Base-by-base conservation (phyloP, 306 rosid species). In the Arachis stenosperma region DNA sequence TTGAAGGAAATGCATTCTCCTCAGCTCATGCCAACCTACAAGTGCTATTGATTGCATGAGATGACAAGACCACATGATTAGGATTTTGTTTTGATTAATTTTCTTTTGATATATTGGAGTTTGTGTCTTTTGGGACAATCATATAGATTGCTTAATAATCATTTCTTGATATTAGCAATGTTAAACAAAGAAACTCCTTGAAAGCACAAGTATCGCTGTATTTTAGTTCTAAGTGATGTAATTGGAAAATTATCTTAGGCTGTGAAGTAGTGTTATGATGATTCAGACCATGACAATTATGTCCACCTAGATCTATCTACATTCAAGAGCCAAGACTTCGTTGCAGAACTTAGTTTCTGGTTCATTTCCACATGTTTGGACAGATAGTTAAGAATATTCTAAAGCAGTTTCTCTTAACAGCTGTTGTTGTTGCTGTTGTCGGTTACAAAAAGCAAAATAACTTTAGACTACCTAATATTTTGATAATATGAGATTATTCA, bases 1-100 rank as follows among this genome's bases (percentile, higher is more conserved):
- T 94, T 96, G 5, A 94, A 94, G 95, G 87, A 88, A 82, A 22
- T 77, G 3, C 73, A 79, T n/a, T 57, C 70, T 82, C 89, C 90
- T 68, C 86, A 83, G 3, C 84, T 90, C 37, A 37, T 74, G 64
- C 97, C 99, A 22, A 14, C 81, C 95, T 53, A 14, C 77, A n/a
- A 69, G 76, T 63, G 87, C 75, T 11, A 65, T 82, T 53, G 93
- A 69, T 61, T 17, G 17, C 75, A 43, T 3, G 39, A 7, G 37
- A 59, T 55, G 53, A 44, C 57, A 58, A 63, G 44, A 57, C 51
- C 50, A 60, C 13, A 3, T 39, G 8, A 51, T 22, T 79, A 50
- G 61, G 66, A 79, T 44, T 29, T 42, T 73, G 11, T 5, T 51
- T 55, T 22, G 29, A 27, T 14, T 63, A 6, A 13, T 65, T 64